Conservation (phyloP, 306 rosid species). For the Vigna reflexopilosa region DNA sequence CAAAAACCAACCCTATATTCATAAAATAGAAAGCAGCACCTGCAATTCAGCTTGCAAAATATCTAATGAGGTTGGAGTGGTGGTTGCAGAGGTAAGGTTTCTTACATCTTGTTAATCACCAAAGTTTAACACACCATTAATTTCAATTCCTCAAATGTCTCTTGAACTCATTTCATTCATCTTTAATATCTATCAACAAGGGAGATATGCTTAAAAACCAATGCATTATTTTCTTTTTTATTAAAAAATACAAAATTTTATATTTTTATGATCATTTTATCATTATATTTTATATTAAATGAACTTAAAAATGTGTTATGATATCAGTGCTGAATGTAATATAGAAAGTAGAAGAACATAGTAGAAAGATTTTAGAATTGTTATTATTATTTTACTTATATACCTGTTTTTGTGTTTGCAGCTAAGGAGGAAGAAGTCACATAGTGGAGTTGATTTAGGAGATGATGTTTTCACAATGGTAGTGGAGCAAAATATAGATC, state of each 20-base stretch:
- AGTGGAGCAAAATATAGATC: slow-evolving; percentile 70
- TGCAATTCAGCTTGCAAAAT: slow-evolving; percentile 60
- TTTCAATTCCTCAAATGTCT: too few relatives aligned
- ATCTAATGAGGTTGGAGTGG: slow-evolving; percentile 56
- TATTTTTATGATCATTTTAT: too few relatives aligned
- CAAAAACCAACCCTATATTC: slow-evolving; percentile 49
- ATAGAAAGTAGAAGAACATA: too few relatives aligned
- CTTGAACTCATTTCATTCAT: too few relatives aligned
- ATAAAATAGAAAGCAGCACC: slow-evolving; percentile 57
- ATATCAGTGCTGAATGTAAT: too few relatives aligned
- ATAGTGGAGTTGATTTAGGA: slow-evolving; percentile 70
- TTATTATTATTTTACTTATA: not conserved
- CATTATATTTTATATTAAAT: too few relatives aligned
- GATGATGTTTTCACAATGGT: slow-evolving; percentile 74
- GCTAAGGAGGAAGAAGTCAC: slow-evolving; percentile 70
- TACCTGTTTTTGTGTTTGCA: slow-evolving; percentile 32
- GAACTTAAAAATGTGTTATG: too few relatives aligned
- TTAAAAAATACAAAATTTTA: too few relatives aligned
- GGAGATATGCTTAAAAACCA: too few relatives aligned
- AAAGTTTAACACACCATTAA: not conserved
- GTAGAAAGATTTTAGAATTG: too few relatives aligned
- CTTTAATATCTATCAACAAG: too few relatives aligned
- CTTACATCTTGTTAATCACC: not conserved
- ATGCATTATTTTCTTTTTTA: too few relatives aligned
- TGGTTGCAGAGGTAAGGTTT: slow-evolving; percentile 63